These are phyloP conservation scores for Lepidopterella palustris DNA, from an alignment of 495 filamentous ascomycete genomes.

Conservation along the genomic window DNA sequence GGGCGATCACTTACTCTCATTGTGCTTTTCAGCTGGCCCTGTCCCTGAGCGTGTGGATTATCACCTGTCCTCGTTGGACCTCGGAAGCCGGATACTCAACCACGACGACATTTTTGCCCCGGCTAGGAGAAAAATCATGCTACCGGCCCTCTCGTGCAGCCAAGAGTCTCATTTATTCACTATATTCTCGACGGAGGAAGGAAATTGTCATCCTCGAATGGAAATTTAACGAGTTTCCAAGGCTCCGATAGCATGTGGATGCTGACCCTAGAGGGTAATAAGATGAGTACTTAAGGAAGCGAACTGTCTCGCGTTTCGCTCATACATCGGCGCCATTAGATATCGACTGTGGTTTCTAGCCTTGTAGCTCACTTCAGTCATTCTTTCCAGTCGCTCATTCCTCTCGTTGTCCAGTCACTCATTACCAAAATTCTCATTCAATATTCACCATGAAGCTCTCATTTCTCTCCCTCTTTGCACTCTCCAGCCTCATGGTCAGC, in stretches of 20 bases:
- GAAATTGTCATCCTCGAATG: too few species aligned
- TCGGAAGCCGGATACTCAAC: background rate
- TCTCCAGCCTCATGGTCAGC: background rate
- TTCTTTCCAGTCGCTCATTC: background rate
- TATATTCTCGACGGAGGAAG: too few species aligned
- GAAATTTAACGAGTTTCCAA: too few species aligned
- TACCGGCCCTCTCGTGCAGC: too few species aligned
- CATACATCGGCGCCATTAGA: background rate
- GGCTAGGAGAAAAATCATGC: too few species aligned
- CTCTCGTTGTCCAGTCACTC: background rate
- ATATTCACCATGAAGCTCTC: background rate
- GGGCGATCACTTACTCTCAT: background rate
- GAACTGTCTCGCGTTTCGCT: background rate
- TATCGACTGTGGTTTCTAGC: background rate
- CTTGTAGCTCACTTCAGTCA: background rate
- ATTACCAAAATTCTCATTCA: background rate
- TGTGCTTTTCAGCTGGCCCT: background rate
- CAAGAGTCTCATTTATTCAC: too few species aligned
- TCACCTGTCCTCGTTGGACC: background rate
- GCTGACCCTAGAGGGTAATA: background rate
- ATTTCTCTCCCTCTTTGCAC: background rate
- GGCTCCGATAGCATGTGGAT: background rate
- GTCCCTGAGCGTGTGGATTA: background rate
- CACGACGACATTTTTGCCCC: background rate
- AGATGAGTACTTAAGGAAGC: background rate